Base-by-base conservation (phyloP, 1,284 basidiomycete species). In the Cryptococcus jaspeensis region DNA sequence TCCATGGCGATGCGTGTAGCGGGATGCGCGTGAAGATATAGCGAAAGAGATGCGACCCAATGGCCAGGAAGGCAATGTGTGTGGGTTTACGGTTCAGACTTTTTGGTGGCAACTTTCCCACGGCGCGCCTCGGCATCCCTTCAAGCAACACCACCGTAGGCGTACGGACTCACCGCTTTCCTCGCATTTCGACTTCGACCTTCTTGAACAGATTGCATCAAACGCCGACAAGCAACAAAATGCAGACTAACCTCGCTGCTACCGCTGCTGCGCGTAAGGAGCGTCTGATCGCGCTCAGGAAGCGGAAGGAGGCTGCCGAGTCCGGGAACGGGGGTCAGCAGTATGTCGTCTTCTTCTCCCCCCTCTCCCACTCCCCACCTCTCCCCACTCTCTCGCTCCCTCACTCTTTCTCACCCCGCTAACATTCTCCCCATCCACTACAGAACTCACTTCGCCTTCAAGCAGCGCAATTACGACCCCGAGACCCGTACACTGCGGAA, bases 231-330 rank as follows among this genome's bases (percentile, higher is more conserved):
- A 47, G 18, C 18, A 55, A 18, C 55, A 67, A 36, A 16, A 74
- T 76, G 73, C 67, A 73, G 39, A 91, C 90, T 84, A 90, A 90
- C 59, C 84, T 97, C 46, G 89, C 87, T 58, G 88, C 88, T 62
- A 87, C 86, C 8, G 86, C 89, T 9, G 88, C 91, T 63, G 86
- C 86, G n/a, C 84, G 93, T 50, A 95, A 94, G 75, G 85, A 86
- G 52, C 87, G 92, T 59, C 81, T 98, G 2, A 78, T 86, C 41
- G 90, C 92, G 1, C 82, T 98, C 42, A 84, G 88, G 61, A 87
- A 84, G 72, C 82, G 86, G 60, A 94, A 92, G 71, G 84, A 84
- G 2, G 88, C 86, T 2, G 72, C 66, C 37, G 67, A 71, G 35
- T 50, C 52, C 0, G 56, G 47, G 12, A 61, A 64, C 35, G 52